Percentiles rank a stretch among this genome's conserved stretches.
These are phyloP conservation scores for Coprinellus aureogranulatus DNA, from an alignment of 768 basidiomycete species.

Conservation along the genomic window DNA sequence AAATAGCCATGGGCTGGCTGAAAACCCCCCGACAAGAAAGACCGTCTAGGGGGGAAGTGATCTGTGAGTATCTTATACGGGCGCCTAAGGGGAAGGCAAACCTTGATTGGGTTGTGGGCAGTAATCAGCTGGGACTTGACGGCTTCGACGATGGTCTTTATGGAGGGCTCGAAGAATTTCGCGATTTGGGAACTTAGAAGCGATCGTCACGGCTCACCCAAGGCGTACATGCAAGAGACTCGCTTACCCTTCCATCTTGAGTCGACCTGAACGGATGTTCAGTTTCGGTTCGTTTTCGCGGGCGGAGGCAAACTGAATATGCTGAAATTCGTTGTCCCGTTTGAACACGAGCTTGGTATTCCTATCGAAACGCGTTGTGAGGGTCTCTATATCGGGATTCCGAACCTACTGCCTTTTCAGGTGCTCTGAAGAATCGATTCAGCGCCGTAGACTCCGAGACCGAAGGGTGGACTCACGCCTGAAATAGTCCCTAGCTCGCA, in stretches of 20 bases:
- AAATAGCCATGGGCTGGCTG: conserved; percentile 56
- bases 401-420: conserved; percentile 35
- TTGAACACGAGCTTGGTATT: conserved; percentile 41
- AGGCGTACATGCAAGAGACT: background rate
- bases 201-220: no score
- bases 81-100: background rate
- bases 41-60: conserved; percentile 25
- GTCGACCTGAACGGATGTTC: conserved; percentile 39
- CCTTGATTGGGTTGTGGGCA: conserved; percentile 10
- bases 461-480: conserved; percentile 20
- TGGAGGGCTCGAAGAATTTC: conserved; percentile 26
- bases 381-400: conserved; percentile 36
- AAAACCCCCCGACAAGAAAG: conserved; percentile 58
- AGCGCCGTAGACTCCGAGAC: background rate
- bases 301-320: conserved; percentile 40
- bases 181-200: conserved; percentile 17
- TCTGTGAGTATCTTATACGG: background rate
- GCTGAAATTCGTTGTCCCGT: conserved; percentile 33
- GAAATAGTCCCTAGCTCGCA: conserved; percentile 32
- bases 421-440: conserved; percentile 22
- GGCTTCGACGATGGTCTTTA: conserved; percentile 23
- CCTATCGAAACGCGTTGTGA: conserved; percentile 40
- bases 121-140: conserved; percentile 13
- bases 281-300: conserved; percentile 34
- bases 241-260: conserved; percentile 37